phyloP scores from a whole-genome alignment of 2,329 filamentous ascomycete genomes.

The Ophiostoma sp. region DNA sequence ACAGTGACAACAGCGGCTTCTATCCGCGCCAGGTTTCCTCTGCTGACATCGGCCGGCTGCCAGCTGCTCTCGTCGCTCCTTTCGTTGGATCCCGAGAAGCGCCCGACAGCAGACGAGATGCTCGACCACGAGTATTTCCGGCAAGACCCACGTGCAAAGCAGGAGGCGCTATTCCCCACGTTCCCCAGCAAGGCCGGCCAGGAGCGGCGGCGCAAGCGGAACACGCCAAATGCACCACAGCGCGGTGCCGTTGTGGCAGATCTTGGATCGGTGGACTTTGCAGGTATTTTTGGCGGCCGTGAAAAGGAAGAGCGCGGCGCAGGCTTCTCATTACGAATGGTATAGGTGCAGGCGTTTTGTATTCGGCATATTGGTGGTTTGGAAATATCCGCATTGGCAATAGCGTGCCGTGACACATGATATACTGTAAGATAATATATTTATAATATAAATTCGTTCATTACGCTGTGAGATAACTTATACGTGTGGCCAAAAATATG shows the following conservation, averaged over 20 bases:
- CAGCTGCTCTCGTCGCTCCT: constrained; percentile 65
- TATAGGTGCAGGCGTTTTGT: constrained; percentile 30
- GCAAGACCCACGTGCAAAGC: constrained; percentile 86
- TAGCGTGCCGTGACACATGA: too few relatives aligned
- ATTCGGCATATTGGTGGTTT: too few relatives aligned
- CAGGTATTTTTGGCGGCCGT: constrained; percentile 63
- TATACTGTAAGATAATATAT: not conserved
- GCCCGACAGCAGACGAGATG: constrained; percentile 68
- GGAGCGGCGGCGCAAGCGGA: constrained; percentile 67
- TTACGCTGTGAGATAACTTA: constrained; percentile 16
- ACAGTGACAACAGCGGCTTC: constrained; percentile 35
- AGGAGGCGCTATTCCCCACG: constrained; percentile 88
- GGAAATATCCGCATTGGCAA: too few relatives aligned
- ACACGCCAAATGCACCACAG: constrained; percentile 76
- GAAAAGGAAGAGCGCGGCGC: constrained; percentile 60
- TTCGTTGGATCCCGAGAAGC: constrained; percentile 63
- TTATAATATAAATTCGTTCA: not conserved
- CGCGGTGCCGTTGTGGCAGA: constrained; percentile 63
- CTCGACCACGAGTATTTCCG: constrained; percentile 77
- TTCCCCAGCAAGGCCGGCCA: constrained; percentile 93
- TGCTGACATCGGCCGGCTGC: constrained; percentile 69
- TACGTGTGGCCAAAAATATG: not conserved
- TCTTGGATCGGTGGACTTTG: constrained; percentile 57
- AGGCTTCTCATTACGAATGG: constrained; percentile 61
- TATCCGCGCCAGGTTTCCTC: constrained; percentile 72